Conservation (phyloP, 768 basidiomycete species). For the Hypholoma fasciculare region DNA sequence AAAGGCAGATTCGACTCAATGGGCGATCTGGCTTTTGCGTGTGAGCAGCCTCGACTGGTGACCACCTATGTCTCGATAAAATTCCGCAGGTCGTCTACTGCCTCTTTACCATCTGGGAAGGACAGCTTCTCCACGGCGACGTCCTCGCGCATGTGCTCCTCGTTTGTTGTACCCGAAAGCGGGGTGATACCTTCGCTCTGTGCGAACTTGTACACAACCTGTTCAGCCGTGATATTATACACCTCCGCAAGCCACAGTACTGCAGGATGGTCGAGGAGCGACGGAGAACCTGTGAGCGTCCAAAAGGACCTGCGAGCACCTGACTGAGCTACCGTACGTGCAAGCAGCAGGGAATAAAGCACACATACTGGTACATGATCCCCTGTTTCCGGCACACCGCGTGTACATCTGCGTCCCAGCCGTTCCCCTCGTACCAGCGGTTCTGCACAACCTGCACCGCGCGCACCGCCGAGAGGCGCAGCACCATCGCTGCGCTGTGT, state of each 20-base stretch:
- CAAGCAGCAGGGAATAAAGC: neutral
- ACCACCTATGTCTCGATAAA: constrained; percentile 11
- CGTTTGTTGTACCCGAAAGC: constrained; percentile 71
- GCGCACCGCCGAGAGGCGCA: constrained; percentile 49
- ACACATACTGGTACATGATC: constrained; percentile 70
- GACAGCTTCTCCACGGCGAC: constrained; percentile 37
- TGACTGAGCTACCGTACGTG: neutral
- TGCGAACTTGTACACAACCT: constrained; percentile 68
- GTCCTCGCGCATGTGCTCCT: constrained; percentile 61
- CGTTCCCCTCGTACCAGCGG: constrained; percentile 81
- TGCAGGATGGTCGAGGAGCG: constrained; percentile 48
- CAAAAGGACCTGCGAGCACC: constrained; percentile 72
- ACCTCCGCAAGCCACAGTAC: constrained; percentile 44
- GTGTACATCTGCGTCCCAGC: constrained; percentile 69
- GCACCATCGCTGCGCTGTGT: constrained; percentile 61
- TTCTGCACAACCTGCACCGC: constrained; percentile 80
- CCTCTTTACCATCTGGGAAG: constrained; percentile 14
- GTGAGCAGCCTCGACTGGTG: too few species aligned
- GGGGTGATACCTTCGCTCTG: constrained; percentile 69
- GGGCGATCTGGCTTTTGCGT: too few species aligned
- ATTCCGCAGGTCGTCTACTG: constrained; percentile 8
- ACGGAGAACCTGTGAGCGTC: constrained; percentile 81
- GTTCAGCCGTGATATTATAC: constrained; percentile 57
- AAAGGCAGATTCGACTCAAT: neutral
- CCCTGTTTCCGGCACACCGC: constrained; percentile 61